Evolutionary conservation across 2,329 filamentous ascomycete genomes (phyloP), one percentile per base, ranked within the genome.

Genomic region (Lachnellula arida): DNA sequence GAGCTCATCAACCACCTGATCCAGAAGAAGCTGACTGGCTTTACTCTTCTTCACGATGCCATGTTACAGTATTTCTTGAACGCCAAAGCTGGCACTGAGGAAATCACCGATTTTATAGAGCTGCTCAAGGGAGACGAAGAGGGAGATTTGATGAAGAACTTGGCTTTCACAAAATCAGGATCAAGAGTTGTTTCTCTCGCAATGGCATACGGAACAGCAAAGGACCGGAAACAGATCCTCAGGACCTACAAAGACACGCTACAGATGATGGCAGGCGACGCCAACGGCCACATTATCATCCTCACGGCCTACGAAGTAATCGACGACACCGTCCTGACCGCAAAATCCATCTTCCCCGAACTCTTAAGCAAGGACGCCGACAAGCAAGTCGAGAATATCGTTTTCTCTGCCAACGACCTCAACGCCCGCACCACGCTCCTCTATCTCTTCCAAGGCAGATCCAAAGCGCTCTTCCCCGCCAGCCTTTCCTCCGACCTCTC

Each of bases 21-120:
- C 48, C 92, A 99, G 74, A 99, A 99, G 82, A 94, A 94, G 75
- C 86, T 94, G 75, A 95, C 91, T 0, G 93, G 91, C 9, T 97
- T 99, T 74, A 97, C 93, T 2, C 95, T 99, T 81, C 82, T 99
- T 19, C 95, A 99, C 73, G 94, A 97, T 68, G 94, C 94, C 49
- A 96, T 99, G 92, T 78, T 97, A 57, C 93, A 99, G 71, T 99
- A 97, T 74, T 97, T 93, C 74, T 76, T 91, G 52, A 93, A 88
- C 66, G 84, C 86, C 47, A 86, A 88, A 62, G 77, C 82, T 4
- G 91, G 88, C 3, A 89, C 86, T 46, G 85, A 89, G 56, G 93
- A 97, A 71, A 86, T 90, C 43, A 88, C 79, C 34, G 91, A 96
- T 65, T 97, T 96, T 68, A 75, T 95, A 56, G 92, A 97, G 72